Evolutionary conservation across 768 basidiomycete genomes (phyloP).

Genomic region (Boletus vermiculosoides): DNA sequence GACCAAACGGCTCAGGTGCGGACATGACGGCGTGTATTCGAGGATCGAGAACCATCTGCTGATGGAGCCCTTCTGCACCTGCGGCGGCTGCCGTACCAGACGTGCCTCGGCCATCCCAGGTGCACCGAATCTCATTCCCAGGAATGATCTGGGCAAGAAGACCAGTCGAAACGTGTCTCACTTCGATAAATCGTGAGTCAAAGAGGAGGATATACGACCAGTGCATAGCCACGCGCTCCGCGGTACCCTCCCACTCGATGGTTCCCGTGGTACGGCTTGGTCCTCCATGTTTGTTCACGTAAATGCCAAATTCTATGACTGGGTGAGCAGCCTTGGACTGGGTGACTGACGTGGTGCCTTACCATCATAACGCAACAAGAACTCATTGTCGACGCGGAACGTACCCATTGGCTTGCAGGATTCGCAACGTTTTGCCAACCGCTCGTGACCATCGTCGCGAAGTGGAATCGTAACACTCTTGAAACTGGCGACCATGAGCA

Average conservation of each 20-base stretch:
- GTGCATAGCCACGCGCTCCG: constrained; percentile 86
- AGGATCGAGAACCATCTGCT: constrained; percentile 66
- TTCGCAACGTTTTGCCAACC: constrained; percentile 78
- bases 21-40: constrained; percentile 89
- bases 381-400: constrained; percentile 88
- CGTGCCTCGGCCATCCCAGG: constrained; percentile 81
- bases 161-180: constrained; percentile 80
- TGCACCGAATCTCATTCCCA: constrained; percentile 77
- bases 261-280: constrained; percentile 67
- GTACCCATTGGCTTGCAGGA: constrained; percentile 82
- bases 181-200: constrained; percentile 87
- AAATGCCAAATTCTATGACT: constrained; percentile 79
- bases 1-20: constrained; percentile 38
- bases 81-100: constrained; percentile 25
- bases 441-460: constrained; percentile 67
- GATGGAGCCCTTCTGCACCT: constrained; percentile 34
- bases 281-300: constrained; percentile 89
- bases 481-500: constrained; percentile 47
- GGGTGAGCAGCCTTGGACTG: constrained; percentile 5
- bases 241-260: constrained; percentile 94
- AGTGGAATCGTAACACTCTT: constrained; percentile 89
- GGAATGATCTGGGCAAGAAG: constrained; percentile 79
- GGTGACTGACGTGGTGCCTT: constrained; percentile 16
- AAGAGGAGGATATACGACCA: constrained; percentile 86
- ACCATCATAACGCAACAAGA: constrained; percentile 89